Base-by-base conservation (phyloP, 108 stramenopile genomes). In the Fragilaria crotonensis region DNA sequence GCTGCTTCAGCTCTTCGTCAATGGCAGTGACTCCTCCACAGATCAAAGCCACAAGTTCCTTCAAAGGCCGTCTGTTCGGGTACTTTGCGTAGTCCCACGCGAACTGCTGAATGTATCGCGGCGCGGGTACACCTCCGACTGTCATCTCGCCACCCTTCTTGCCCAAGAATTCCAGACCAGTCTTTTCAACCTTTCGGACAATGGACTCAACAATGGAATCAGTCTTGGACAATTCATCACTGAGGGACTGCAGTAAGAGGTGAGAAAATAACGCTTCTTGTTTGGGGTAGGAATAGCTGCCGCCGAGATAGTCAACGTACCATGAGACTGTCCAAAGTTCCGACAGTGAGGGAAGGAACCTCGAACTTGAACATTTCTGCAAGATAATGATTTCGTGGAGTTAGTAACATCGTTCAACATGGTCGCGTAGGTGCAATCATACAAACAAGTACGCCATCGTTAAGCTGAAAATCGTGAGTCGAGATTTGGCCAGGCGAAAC, bases 41-140 rank as follows among this genome's bases (percentile, higher is more conserved):
- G 62, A 96, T 88, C 46, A 89, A 71, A 5, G 74, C 52, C 0
- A 95, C 92, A 7, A 96, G 66, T 45, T 93, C 93, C 54, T 89
- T 87, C 29, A 96, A 56, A 5, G 93, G 89, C 21, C 93, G 76
- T 27, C 89, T 80, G 63, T 89, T 89, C 51, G 90, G 90, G 52
- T 90, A 96, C 55, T 93, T 93, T 48, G 96, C 92, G 48, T 87
- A 87, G 62, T 96, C 92, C 96, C 96, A 96, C 2, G 84, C 86
- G 66, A 96, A 96, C 78, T 86, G 81, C 60, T 90, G 86, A 49
- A 94, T 79, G 85, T 88, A 94, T 21, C 81, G 71, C 7, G 71
- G 68, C 11, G 88, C 77, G 3, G 92, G 87, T 25, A 89, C 86
- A 26, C 87, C 89, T 9, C 90, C 88, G 5, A 95, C 92, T 3